phyloP scores from a whole-genome alignment of 352 stramenopile species.

The Lagenidium giganteum region DNA sequence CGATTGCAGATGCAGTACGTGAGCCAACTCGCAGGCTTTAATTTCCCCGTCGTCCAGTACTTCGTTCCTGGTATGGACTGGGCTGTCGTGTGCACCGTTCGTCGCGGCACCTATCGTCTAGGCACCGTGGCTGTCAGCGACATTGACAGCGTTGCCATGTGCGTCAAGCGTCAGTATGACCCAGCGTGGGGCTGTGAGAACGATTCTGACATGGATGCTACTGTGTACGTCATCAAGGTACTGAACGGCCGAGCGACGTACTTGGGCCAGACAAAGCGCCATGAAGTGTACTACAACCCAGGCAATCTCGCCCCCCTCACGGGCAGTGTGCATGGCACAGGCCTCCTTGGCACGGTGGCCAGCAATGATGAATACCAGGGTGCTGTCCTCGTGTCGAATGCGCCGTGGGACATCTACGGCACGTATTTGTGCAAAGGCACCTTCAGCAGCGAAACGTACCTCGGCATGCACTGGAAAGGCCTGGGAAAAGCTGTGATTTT shows the following conservation, averaged over 20 bases:
- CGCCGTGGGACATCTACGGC: constrained; percentile 15
- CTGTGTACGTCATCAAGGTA: constrained; percentile 11
- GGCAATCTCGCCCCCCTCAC: constrained; percentile 10
- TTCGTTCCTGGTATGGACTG: constrained; percentile 2
- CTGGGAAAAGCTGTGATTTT: constrained; percentile 15
- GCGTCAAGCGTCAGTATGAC: constrained; percentile 13
- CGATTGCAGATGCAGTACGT: constrained; percentile 20
- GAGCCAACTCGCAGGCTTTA: constrained; percentile 18
- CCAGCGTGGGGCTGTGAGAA: constrained; percentile 19
- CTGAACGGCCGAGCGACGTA: constrained; percentile 12
- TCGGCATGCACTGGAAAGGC: constrained; percentile 13
- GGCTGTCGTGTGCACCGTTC: constrained; percentile 17
- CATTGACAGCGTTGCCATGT: constrained; percentile 20
- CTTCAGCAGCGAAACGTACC: constrained; percentile 8
- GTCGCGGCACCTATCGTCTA: constrained; percentile 9
- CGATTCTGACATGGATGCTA: constrained; percentile 7
- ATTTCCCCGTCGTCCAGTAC: constrained; percentile 16
- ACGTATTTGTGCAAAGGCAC: constrained; percentile 9
- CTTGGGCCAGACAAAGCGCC: constrained; percentile 6
- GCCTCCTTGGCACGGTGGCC: constrained; percentile 6
- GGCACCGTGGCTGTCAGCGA: constrained; percentile 2
- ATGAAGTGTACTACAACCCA: constrained; percentile 17
- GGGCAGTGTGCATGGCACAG: constrained; percentile 5
- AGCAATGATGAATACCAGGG: constrained; percentile 19
- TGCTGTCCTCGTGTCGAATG: constrained; percentile 13